Evolutionary conservation across 768 basidiomycete genomes (phyloP), one percentile per base, ranked within the genome.

Genomic region (Leccinum rimulosum): DNA sequence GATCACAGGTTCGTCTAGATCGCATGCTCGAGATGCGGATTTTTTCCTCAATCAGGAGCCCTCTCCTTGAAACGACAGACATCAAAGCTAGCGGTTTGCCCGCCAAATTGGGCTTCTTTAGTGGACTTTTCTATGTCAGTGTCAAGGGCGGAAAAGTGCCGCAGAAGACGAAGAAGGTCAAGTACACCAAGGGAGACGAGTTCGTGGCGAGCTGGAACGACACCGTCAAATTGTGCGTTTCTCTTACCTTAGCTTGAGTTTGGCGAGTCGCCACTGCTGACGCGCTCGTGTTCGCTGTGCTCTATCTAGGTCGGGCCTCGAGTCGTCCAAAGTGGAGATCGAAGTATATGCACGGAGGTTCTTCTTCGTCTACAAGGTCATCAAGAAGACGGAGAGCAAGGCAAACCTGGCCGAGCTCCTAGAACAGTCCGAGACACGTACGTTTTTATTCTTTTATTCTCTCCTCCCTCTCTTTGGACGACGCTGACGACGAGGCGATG

Each of bases 1-100:
- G 57, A 74, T 72, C 55, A 71, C 73, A 59, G 63, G 71, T 67
- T 28, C 12, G 30, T 28, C 14, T 47, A 17, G 36, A 38, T 17
- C 12, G 27, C 31, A 17, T 9, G 30, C 11, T 36, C 8, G 2
- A n/a, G 9, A 10, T 36, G 10, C 9, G 1, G 22, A 10, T 36
- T 8, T 47, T 30, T 47, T 36, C 4, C 19, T 14, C 31, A 28
- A 6, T 31, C 25, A 25, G 28, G 27, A 49, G 9, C 6, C 11
- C 4, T 15, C 4, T 31, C 14, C 15, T 45, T 19, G 43, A 6
- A 49, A 8, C n/a, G 53, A 58, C 50, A 73, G 72, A 65, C 60
- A 73, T 73, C 62, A 73, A 71, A 57, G 72, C 72, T n/a, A 74
- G 70, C 33, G 73, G 71, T 38, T 64, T 73, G 7, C 72, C 72